Conservation (phyloP, 2,329 filamentous ascomycete species). For the Fusarium sacchari region DNA sequence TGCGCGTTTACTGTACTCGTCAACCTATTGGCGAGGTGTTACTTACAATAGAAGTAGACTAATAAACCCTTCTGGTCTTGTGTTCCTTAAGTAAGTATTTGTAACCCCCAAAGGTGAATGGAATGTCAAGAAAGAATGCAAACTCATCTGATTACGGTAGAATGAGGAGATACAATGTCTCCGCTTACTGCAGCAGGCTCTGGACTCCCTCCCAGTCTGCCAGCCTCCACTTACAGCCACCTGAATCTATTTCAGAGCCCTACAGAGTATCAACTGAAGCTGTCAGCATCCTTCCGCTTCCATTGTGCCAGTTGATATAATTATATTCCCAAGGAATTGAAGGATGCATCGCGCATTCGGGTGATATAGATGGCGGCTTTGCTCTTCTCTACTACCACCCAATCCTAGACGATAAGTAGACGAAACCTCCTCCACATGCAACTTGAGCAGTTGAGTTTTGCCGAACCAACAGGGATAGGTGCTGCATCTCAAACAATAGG, state of each 20-base stretch:
- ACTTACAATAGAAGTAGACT: background rate
- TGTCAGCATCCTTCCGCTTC: background rate
- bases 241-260: background rate
- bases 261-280: background rate
- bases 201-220: background rate
- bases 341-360: background rate
- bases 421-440: slow-evolving; percentile 1
- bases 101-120: background rate
- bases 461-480: background rate
- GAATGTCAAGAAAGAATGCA: background rate
- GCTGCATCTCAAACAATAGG: slow-evolving; percentile 1
- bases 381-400: background rate
- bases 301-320: background rate
- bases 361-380: background rate
- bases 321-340: background rate
- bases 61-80: background rate
- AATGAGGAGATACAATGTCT: background rate
- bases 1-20: background rate
- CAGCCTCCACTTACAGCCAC: slow-evolving; percentile 10
- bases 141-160: background rate
- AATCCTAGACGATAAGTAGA: background rate
- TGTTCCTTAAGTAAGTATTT: background rate
- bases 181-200: background rate
- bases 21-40: background rate
- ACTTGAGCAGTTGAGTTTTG: background rate